Percentiles rank a stretch among this genome's conserved stretches.
These are phyloP conservation scores for Hysterangium stoloniferum DNA, from an alignment of 768 basidiomycete genomes.

Conservation along the genomic window DNA sequence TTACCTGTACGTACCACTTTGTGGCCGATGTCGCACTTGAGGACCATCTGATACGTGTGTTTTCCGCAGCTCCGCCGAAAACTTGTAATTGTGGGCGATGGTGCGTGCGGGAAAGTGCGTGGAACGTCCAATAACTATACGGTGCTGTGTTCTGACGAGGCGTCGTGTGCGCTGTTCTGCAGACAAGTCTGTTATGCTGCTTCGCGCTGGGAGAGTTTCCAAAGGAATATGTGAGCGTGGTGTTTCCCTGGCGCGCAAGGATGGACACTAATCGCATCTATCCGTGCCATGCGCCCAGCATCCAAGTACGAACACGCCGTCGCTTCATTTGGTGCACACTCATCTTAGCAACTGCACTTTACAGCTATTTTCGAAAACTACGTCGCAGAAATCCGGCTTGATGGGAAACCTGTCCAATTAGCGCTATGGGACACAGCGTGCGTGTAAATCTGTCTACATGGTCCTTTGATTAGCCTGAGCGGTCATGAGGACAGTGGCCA, in stretches of 20 bases:
- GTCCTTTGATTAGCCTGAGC: not conserved
- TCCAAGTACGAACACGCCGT: slow-evolving; percentile 31
- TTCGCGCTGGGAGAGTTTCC: slow-evolving; percentile 94
- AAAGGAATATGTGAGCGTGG: slow-evolving; percentile 78
- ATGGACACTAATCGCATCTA: slow-evolving; percentile 12
- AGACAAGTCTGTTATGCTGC: slow-evolving; percentile 78
- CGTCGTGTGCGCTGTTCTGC: not conserved
- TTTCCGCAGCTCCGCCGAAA: slow-evolving; percentile 79
- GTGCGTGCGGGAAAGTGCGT: slow-evolving; percentile 82
- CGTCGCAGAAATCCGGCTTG: slow-evolving; percentile 95
- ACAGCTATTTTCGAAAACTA: slow-evolving; percentile 97
- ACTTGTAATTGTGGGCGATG: slow-evolving; percentile 95
- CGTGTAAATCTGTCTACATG: slow-evolving; percentile 29
- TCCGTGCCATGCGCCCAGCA: slow-evolving; percentile 26
- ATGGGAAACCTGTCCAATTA: slow-evolving; percentile 95
- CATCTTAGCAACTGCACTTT: not conserved
- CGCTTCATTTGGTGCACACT: not conserved
- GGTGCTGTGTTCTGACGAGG: not conserved
- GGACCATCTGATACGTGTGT: not conserved
- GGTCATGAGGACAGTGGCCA: slow-evolving; percentile 58
- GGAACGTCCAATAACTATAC: slow-evolving; percentile 10
- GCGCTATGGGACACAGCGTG: slow-evolving; percentile 99
- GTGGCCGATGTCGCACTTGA: not conserved
- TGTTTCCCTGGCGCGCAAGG: not conserved
- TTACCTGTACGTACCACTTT: not conserved